Evolutionary conservation across 805 yeast genomes (phyloP).

Genomic region (Candida ponderosae): DNA sequence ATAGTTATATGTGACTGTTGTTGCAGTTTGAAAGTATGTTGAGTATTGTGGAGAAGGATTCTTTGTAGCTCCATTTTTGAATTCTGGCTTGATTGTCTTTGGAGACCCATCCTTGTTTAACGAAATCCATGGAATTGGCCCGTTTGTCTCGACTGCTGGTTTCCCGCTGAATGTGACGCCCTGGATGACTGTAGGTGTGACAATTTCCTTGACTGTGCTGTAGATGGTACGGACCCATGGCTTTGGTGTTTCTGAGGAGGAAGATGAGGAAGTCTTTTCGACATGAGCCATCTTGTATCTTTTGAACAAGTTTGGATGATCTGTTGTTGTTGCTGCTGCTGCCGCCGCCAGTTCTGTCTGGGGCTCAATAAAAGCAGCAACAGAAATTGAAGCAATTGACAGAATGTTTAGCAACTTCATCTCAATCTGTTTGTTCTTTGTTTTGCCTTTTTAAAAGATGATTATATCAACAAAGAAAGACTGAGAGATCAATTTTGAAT

Average conservation of each 20-base stretch:
- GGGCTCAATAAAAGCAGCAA: no score
- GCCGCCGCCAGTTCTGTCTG: background rate
- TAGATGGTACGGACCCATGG: constrained; percentile 76
- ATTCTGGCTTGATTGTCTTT: constrained; percentile 67
- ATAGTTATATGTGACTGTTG: constrained; percentile 47
- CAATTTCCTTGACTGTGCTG: constrained; percentile 45
- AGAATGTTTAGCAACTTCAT: background rate
- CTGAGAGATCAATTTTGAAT: no score
- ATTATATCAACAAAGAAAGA: no score
- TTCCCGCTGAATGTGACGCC: constrained; percentile 46
- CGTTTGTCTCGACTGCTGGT: constrained; percentile 43
- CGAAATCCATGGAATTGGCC: constrained; percentile 75
- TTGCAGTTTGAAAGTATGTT: constrained; percentile 68
- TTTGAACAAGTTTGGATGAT: constrained; percentile 9
- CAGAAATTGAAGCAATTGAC: background rate
- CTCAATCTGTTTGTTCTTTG: no score
- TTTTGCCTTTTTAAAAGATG: no score
- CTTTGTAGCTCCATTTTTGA: constrained; percentile 63
- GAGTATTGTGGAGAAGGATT: constrained; percentile 65
- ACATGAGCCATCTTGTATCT: constrained; percentile 23
- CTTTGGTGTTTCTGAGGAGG: constrained; percentile 32
- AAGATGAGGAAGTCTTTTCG: constrained; percentile 23
- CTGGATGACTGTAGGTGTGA: constrained; percentile 59
- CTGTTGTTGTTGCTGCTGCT: background rate
- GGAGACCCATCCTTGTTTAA: constrained; percentile 73